Base-by-base conservation (phyloP, 108 stramenopile genomes). In the Nitzschia sp. region DNA sequence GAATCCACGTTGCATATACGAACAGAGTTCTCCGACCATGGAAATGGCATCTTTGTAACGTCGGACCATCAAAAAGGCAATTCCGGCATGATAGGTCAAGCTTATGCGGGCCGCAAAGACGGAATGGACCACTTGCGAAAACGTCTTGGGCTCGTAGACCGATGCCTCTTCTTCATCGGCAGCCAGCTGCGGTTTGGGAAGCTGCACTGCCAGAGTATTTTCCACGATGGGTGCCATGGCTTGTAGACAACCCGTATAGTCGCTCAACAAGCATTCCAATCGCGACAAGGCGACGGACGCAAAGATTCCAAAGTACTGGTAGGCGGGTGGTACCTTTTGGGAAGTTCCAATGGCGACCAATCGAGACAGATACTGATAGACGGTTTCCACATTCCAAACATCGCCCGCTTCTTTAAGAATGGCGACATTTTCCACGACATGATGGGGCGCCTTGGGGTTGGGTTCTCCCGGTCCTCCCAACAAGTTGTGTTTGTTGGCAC, bases 221-320 rank as follows among this genome's bases (percentile, higher is more conserved):
- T 86, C 78, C 67, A 90, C 63, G 68, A 90, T 74, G 60, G 85
- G 81, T 29, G 72, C 71, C 63, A 95, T 78, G n/a, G 88, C 90
- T 23, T 69, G 59, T 50, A 95, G 69, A 62, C 88, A 91, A 29
- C 87, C 80, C 35, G 84, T 66, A 72, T 96, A 98, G 75, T 99
- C 99, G 1, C 96, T 95, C 67, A 99, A 73, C 17, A 98, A 79
- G 72, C 98, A 98, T 64, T 99, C 94, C 63, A 99, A 80, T 45
- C 99, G 92, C 60, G 81, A 85, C 53, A 97, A 73, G 32, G 96
- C 89, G 17, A 99, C 88, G 27, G 91, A 77, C 8, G 95, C 82
- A 74, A 98, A 99, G 82, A 97, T 95, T 30, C 94, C 97, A 31
- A 97, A 71, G 80, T 82, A 89, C 36, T 82, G 85, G 55, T 88